Conservation (phyloP, 2,329 filamentous ascomycete genomes). For the Ophiostoma perfectum region DNA sequence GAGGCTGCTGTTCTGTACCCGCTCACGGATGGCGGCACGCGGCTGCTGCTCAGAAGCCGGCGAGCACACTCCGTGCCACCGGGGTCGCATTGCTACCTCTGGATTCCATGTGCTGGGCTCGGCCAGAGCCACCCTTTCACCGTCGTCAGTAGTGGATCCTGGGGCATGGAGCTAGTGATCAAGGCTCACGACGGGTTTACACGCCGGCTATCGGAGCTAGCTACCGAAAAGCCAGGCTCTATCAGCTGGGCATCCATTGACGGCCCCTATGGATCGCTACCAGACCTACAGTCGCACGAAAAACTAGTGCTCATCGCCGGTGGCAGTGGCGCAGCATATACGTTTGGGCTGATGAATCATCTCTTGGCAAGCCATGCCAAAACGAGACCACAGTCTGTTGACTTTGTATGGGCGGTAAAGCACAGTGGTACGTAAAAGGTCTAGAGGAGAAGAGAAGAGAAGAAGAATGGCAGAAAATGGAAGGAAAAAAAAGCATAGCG, state of each 20-base stretch:
- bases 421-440: not conserved
- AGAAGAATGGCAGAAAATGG: not conserved
- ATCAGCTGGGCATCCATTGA: slow-evolving; percentile 20
- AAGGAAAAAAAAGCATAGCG: not conserved
- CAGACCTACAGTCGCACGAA: slow-evolving; percentile 19
- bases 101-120: slow-evolving; percentile 49
- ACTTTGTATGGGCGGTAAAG: slow-evolving; percentile 25
- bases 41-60: slow-evolving; percentile 41
- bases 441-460: too few relatives aligned
- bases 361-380: slow-evolving; percentile 14
- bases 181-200: slow-evolving; percentile 51
- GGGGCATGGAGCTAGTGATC: slow-evolving; percentile 48
- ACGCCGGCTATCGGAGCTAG: slow-evolving; percentile 43
- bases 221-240: slow-evolving; percentile 26
- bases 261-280: slow-evolving; percentile 24
- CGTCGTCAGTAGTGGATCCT: slow-evolving; percentile 43
- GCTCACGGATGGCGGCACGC: slow-evolving; percentile 41
- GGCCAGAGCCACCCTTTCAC: slow-evolving; percentile 57
- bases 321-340: slow-evolving; percentile 24
- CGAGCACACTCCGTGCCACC: slow-evolving; percentile 38
- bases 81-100: slow-evolving; percentile 55
- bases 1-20: slow-evolving; percentile 39
- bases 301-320: slow-evolving; percentile 23
- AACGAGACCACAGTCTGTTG: slow-evolving; percentile 16
- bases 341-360: slow-evolving; percentile 23